phyloP scores from a whole-genome alignment of 257 asterid genomes.

The Fraxinus excelsior region DNA sequence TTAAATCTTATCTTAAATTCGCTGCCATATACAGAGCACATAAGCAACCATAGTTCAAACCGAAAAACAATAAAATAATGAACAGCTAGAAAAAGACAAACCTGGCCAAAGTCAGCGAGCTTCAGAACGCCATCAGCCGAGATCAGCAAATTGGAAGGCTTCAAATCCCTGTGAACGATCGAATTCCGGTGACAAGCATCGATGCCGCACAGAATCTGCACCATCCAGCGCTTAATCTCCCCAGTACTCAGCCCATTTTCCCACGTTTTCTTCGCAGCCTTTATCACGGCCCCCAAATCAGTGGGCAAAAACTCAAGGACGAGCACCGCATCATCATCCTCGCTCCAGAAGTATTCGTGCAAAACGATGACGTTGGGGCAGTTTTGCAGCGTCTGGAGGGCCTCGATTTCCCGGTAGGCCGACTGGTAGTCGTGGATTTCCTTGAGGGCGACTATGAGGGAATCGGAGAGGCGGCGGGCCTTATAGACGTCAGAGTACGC shows the following conservation, averaged over 20 bases:
- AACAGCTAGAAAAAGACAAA: background rate
- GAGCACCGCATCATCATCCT: conserved; percentile 86
- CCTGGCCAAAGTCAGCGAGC: conserved; percentile 99
- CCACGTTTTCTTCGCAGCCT: conserved; percentile 62
- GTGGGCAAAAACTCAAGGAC: conserved; percentile 88
- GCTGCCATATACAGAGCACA: background rate
- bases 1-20: too few relatives aligned
- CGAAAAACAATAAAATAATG: background rate
- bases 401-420: conserved; percentile 79
- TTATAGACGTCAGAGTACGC: conserved; percentile 96
- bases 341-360: conserved; percentile 88
- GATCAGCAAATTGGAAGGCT: conserved; percentile 87
- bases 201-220: conserved; percentile 73
- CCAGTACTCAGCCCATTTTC: conserved; percentile 62
- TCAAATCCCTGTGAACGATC: conserved; percentile 86
- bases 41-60: too few relatives aligned
- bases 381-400: conserved; percentile 65
- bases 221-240: conserved; percentile 87
- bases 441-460: conserved; percentile 72
- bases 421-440: conserved; percentile 94
- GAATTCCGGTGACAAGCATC: conserved; percentile 83
- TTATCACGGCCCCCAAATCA: conserved; percentile 67
- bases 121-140: conserved; percentile 83
- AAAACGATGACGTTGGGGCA: conserved; percentile 72
- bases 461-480: conserved; percentile 78